These are phyloP conservation scores for Lepraria neglecta DNA, from an alignment of 495 filamentous ascomycete genomes.

Conservation along the genomic window DNA sequence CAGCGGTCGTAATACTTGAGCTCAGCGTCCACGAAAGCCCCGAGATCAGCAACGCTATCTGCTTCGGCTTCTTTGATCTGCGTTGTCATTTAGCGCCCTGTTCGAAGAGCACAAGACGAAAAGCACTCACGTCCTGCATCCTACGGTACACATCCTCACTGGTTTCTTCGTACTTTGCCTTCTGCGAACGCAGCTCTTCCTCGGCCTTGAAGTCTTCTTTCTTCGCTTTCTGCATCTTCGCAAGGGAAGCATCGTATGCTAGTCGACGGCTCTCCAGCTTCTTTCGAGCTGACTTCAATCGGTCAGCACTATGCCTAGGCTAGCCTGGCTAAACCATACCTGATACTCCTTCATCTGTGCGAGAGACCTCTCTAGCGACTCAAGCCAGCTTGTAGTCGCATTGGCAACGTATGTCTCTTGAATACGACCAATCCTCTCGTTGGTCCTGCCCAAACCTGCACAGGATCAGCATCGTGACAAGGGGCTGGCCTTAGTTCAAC, in stretches of 20 bases:
- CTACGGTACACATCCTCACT: constrained; percentile 87
- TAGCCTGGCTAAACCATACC: constrained; percentile 40
- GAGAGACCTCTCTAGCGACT: constrained; percentile 80
- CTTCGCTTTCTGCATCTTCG: constrained; percentile 91
- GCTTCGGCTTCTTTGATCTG: constrained; percentile 79
- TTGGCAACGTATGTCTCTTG: constrained; percentile 81
- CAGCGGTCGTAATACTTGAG: constrained; percentile 87
- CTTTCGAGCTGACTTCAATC: constrained; percentile 67
- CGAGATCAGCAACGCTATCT: constrained; percentile 76
- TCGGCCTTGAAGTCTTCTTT: constrained; percentile 88
- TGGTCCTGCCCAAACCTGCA: constrained; percentile 69
- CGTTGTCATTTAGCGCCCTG: background rate
- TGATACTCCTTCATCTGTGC: constrained; percentile 98
- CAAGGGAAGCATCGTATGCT: constrained; percentile 83
- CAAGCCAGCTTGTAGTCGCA: constrained; percentile 83
- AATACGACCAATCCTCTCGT: constrained; percentile 79
- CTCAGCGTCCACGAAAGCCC: constrained; percentile 80
- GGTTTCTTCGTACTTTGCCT: constrained; percentile 94
- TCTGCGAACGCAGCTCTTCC: constrained; percentile 85
- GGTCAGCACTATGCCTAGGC: constrained; percentile 13
- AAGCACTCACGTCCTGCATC: constrained; percentile 66
- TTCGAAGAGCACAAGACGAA: background rate
- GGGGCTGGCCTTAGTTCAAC: constrained; percentile 27
- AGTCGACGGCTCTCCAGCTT: constrained; percentile 89
- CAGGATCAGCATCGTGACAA: constrained; percentile 1